A percentile compares a stretch with the other conserved stretches of the same genome.
phyloP scores from a whole-genome alignment of 805 yeast genomes.

The Metschnikowia aberdeeniae region DNA sequence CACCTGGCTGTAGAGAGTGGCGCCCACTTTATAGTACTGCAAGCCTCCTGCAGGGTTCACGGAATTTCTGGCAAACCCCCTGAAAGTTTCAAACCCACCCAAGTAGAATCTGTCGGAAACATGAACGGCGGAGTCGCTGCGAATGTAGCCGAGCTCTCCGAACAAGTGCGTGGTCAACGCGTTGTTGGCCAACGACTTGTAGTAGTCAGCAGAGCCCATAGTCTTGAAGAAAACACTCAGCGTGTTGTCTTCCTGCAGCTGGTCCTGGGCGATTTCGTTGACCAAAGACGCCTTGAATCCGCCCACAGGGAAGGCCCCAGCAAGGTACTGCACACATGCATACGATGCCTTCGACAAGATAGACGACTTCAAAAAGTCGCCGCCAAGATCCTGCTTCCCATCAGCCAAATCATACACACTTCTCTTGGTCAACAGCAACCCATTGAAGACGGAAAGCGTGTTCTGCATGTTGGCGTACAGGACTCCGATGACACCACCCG shows the following conservation, averaged over 20 bases:
- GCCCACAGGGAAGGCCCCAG: constrained; percentile 19
- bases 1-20: constrained; percentile 54
- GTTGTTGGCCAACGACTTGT: constrained; percentile 42
- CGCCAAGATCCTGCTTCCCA: constrained; percentile 38
- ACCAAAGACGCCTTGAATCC: constrained; percentile 55
- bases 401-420: constrained; percentile 49
- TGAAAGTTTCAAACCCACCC: constrained; percentile 73
- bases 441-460: constrained; percentile 37
- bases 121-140: constrained; percentile 39
- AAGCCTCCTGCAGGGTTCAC: constrained; percentile 77
- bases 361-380: constrained; percentile 34
- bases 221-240: constrained; percentile 32
- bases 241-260: constrained; percentile 23
- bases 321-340: constrained; percentile 9
- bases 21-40: constrained; percentile 52
- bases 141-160: constrained; percentile 52
- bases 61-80: constrained; percentile 65
- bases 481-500: constrained; percentile 51
- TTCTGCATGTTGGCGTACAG: constrained; percentile 26
- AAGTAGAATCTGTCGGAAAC: constrained; percentile 76
- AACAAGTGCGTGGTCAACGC: constrained; percentile 48
- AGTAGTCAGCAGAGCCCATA: constrained; percentile 24
- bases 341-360: constrained; percentile 25
- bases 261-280: constrained; percentile 44
- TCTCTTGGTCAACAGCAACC: constrained; percentile 59